Percentiles rank a stretch among this genome's conserved stretches.
Conservation (phyloP, 352 stramenopile species). For the Thraustotheca clavata region DNA sequence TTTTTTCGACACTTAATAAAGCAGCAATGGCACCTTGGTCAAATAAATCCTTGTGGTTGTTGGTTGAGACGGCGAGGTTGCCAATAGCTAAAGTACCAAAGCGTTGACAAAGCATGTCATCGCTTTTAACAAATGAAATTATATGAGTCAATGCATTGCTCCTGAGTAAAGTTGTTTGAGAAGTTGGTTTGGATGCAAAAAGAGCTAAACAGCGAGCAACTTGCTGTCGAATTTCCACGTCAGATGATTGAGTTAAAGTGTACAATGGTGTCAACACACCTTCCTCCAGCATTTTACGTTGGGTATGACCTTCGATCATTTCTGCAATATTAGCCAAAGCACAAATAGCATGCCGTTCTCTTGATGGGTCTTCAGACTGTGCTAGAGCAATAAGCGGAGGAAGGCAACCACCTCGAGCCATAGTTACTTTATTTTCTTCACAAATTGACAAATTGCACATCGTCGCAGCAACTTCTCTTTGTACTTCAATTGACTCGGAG, state of each 20-base stretch:
- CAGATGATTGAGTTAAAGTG: slow-evolving; percentile 49
- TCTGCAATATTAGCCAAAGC: slow-evolving; percentile 94
- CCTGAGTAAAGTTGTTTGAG: slow-evolving; percentile 81
- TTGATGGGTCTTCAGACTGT: slow-evolving; percentile 77
- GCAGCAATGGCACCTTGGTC: slow-evolving; percentile 84
- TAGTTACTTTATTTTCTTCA: slow-evolving; percentile 94
- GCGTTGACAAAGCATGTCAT: slow-evolving; percentile 77
- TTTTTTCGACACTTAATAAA: slow-evolving; percentile 81
- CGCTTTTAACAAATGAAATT: slow-evolving; percentile 65
- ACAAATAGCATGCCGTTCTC: slow-evolving; percentile 90
- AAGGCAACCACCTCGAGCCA: slow-evolving; percentile 90
- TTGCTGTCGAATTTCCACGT: slow-evolving; percentile 88
- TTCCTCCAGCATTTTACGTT: slow-evolving; percentile 93
- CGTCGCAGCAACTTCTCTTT: slow-evolving; percentile 91
- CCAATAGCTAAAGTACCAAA: slow-evolving; percentile 89
- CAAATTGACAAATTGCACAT: slow-evolving; percentile 93
- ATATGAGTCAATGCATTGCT: slow-evolving; percentile 85
- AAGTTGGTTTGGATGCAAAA: slow-evolving; percentile 89
- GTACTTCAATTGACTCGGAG: slow-evolving; percentile 90
- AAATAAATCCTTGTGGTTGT: slow-evolving; percentile 90
- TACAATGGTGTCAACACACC: slow-evolving; percentile 86
- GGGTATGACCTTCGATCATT: slow-evolving; percentile 92
- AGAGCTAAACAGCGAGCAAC: slow-evolving; percentile 89
- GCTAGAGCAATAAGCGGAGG: slow-evolving; percentile 86
- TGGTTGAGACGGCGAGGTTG: slow-evolving; percentile 83